Conservation (phyloP, 495 filamentous ascomycete genomes). For the Umbilicaria muhlenbergii region DNA sequence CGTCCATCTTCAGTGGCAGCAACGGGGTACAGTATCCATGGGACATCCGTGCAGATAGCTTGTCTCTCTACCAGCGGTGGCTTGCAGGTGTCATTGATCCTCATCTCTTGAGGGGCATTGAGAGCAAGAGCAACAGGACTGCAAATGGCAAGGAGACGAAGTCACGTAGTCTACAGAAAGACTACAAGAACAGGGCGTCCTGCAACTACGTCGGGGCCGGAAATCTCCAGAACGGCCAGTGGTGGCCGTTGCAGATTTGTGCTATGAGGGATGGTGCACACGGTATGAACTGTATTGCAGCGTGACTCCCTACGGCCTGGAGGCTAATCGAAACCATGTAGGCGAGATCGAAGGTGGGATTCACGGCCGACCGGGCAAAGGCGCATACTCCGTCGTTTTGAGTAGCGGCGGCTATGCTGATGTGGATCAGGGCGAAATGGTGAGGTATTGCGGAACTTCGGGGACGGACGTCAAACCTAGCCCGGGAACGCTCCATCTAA, state of each 20-base stretch:
- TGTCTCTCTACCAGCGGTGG: constrained; percentile 26
- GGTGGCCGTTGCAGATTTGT: constrained; percentile 40
- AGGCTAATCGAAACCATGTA: no score
- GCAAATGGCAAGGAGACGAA: constrained; percentile 8
- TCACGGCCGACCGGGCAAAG: constrained; percentile 17
- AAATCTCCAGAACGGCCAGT: constrained; percentile 33
- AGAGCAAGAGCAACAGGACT: constrained; percentile 4
- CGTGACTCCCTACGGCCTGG: no score
- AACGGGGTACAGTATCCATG: constrained; percentile 14
- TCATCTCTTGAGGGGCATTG: constrained; percentile 33
- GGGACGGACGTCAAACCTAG: constrained; percentile 13
- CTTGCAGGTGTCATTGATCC: constrained; percentile 21
- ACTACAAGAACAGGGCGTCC: constrained; percentile 10
- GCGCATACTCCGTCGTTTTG: constrained; percentile 28
- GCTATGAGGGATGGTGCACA: constrained; percentile 41
- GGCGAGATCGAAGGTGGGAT: constrained; percentile 31
- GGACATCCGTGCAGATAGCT: constrained; percentile 27
- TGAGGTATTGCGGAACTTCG: constrained; percentile 38
- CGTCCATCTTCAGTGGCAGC: constrained; percentile 18
- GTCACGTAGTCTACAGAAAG: constrained; percentile 13
- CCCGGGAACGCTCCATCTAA: constrained; percentile 20
- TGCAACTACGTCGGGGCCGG: constrained; percentile 28
- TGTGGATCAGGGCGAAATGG: constrained; percentile 25
- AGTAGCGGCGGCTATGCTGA: constrained; percentile 26
- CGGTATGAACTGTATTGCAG: constrained; percentile 12